phyloP scores from a whole-genome alignment of 805 yeast genomes.

The Saturnispora silvae region DNA sequence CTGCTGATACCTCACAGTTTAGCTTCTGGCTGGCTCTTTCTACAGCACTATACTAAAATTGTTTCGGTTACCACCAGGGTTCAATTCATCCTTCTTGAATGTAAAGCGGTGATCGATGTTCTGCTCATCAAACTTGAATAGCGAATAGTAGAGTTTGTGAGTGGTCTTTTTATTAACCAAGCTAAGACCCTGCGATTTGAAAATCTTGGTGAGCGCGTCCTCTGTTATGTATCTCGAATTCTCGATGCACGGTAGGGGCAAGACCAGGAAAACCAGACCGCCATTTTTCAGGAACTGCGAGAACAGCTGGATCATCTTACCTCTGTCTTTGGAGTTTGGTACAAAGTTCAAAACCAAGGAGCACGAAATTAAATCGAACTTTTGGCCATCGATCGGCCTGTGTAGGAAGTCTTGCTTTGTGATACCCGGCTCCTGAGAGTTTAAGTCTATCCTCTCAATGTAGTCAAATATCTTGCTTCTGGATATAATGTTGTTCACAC shows the following conservation, averaged over 20 bases:
- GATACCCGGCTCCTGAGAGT: slow-evolving; percentile 57
- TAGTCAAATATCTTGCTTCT: slow-evolving; percentile 40
- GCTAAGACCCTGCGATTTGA: slow-evolving; percentile 51
- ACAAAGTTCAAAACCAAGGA: slow-evolving; percentile 86
- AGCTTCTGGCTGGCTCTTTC: too few species aligned
- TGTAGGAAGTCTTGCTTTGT: slow-evolving; percentile 85
- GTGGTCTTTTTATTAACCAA: slow-evolving; percentile 43
- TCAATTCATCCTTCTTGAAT: slow-evolving; percentile 37
- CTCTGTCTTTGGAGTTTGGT: slow-evolving; percentile 58
- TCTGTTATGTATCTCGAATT: slow-evolving; percentile 66
- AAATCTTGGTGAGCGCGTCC: slow-evolving; percentile 25
- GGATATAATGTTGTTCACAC: slow-evolving; percentile 58
- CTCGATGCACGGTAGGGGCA: slow-evolving; percentile 77
- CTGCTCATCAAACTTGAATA: slow-evolving; percentile 40
- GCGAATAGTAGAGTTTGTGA: slow-evolving; percentile 63
- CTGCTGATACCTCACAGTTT: too few species aligned
- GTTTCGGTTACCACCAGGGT: slow-evolving; percentile 51
- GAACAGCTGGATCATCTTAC: slow-evolving; percentile 63
- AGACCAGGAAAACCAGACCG: slow-evolving; percentile 57
- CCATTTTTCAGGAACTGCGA: slow-evolving; percentile 36
- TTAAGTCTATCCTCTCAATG: slow-evolving; percentile 63
- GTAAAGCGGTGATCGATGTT: slow-evolving; percentile 11
- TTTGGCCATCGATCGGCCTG: slow-evolving; percentile 50
- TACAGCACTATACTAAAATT: slow-evolving; percentile 46
- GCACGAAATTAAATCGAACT: slow-evolving; percentile 63